These are phyloP conservation scores for Schwanniomyces vanrijiae DNA, from an alignment of 805 yeast species.

Conservation along the genomic window DNA sequence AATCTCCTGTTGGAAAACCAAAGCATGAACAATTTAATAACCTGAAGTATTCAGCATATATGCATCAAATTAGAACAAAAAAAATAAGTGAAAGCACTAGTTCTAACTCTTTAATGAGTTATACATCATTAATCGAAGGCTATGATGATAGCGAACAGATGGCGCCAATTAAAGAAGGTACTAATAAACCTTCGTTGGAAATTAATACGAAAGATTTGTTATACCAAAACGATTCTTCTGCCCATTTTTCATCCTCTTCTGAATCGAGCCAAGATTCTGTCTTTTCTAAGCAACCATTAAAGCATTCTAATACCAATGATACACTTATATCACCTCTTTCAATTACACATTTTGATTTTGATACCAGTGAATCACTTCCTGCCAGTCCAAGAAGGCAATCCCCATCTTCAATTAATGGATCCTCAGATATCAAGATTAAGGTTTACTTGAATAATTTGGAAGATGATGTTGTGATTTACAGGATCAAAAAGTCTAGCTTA, in stretches of 20 bases:
- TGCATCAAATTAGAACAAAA: slow-evolving; percentile 7
- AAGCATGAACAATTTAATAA: background rate
- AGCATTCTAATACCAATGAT: background rate
- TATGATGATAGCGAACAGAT: slow-evolving; percentile 20
- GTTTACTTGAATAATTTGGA: background rate
- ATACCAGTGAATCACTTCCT: background rate
- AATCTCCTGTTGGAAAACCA: background rate
- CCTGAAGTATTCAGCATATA: slow-evolving; percentile 15
- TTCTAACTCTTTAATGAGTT: slow-evolving; percentile 22
- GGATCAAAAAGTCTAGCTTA: slow-evolving; percentile 21
- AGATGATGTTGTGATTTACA: slow-evolving; percentile 29
- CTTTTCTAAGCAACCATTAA: background rate
- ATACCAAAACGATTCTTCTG: background rate
- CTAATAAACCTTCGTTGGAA: background rate
- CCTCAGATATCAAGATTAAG: background rate
- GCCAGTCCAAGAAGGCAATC: background rate
- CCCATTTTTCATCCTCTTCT: background rate
- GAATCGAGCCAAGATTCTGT: background rate
- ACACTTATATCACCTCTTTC: background rate
- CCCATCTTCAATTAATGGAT: background rate
- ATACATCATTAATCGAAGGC: slow-evolving; percentile 27
- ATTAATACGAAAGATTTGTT: slow-evolving; percentile 1
- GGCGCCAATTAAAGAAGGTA: background rate
- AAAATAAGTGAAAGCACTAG: slow-evolving; percentile 16
- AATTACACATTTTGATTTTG: background rate